Percentiles rank a stretch among this genome's conserved stretches.
Evolutionary conservation across 768 basidiomycete species (phyloP).

Genomic region (Butyriboletus loyo): DNA sequence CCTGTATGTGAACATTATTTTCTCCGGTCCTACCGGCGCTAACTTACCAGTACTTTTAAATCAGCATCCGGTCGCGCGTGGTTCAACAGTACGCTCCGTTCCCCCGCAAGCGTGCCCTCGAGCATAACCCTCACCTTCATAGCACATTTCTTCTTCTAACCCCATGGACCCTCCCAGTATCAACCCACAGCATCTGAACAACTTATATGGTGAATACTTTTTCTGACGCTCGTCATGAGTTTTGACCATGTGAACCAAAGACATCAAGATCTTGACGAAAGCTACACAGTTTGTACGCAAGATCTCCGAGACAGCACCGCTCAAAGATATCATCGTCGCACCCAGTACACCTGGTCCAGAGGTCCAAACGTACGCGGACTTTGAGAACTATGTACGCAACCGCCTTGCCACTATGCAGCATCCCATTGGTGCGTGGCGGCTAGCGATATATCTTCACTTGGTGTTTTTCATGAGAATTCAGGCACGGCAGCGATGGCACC

Average conservation of each 20-base stretch:
- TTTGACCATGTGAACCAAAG: slow-evolving; percentile 2
- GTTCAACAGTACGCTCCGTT: slow-evolving; percentile 10
- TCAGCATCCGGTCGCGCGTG: slow-evolving; percentile 19
- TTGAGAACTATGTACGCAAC: slow-evolving; percentile 9
- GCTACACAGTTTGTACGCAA: slow-evolving; percentile 10
- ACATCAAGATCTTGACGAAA: slow-evolving; percentile 17
- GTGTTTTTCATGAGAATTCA: slow-evolving; percentile 1
- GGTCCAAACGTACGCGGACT: slow-evolving; percentile 14
- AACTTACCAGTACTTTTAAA: background rate
- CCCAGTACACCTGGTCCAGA: slow-evolving; percentile 21
- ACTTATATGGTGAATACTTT: slow-evolving; percentile 6
- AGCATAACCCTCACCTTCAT: background rate
- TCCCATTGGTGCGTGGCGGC: slow-evolving; percentile 10
- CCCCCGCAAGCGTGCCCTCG: too few relatives aligned
- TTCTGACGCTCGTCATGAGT: background rate
- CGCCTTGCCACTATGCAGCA: background rate
- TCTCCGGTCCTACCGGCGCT: background rate
- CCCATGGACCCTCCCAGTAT: slow-evolving; percentile 13
- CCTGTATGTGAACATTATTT: slow-evolving; percentile 5
- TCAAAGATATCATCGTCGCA: slow-evolving; percentile 13
- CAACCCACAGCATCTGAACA: slow-evolving; percentile 13
- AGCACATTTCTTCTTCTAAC: slow-evolving; percentile 17
- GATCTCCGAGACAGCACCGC: slow-evolving; percentile 15
- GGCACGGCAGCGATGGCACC: slow-evolving; percentile 21
- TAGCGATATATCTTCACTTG: background rate